phyloP scores from a whole-genome alignment of 805 yeast genomes.

The Kodamaea lidongshanica region DNA sequence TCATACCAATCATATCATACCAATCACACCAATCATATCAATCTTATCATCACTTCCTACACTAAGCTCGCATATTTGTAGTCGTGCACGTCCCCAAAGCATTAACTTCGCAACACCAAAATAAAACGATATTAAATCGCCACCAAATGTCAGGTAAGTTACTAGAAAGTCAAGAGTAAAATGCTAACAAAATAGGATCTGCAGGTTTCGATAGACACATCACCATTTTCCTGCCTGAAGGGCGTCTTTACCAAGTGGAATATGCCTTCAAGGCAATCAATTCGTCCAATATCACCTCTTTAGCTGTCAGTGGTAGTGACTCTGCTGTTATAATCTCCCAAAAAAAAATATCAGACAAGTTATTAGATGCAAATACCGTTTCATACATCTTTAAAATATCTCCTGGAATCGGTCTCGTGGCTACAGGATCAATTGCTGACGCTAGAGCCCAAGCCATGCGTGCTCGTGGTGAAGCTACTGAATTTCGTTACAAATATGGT shows the following conservation, averaged over 20 bases:
- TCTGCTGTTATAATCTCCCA: conserved; percentile 86
- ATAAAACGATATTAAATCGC: not conserved
- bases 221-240: conserved; percentile 97
- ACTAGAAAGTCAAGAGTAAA: not conserved
- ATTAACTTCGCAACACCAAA: too few species aligned
- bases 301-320: conserved; percentile 83
- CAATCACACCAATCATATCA: too few species aligned
- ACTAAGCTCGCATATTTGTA: too few species aligned
- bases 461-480: conserved; percentile 94
- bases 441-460: conserved; percentile 85
- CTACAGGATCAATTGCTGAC: conserved; percentile 95
- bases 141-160: conserved; percentile 24
- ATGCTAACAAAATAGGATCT: conserved; percentile 46
- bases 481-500: conserved; percentile 89
- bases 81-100: too few species aligned
- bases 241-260: conserved; percentile 94
- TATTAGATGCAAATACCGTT: conserved; percentile 81
- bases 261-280: conserved; percentile 97
- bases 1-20: too few species aligned
- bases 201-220: conserved; percentile 99
- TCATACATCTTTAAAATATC: conserved; percentile 82
- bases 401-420: conserved; percentile 76
- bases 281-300: conserved; percentile 81
- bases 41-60: too few species aligned
- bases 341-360: conserved; percentile 93